phyloP scores from a whole-genome alignment of 2,329 filamentous ascomycete genomes.

The Monilinia laxa region DNA sequence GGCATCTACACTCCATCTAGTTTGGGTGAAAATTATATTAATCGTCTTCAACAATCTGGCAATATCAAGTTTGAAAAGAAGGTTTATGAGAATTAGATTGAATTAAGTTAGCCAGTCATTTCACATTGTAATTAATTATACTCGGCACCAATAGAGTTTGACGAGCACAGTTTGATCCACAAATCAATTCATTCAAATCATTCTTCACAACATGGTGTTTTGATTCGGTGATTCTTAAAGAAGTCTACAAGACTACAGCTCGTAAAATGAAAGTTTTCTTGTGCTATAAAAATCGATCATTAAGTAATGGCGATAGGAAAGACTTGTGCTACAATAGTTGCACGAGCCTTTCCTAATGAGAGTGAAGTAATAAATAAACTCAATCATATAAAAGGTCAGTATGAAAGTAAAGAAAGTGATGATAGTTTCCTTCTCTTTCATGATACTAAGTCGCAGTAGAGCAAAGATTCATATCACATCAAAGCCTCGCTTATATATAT shows the following conservation, averaged over 20 bases:
- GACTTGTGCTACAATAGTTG: neutral
- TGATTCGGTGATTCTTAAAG: neutral
- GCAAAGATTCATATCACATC: neutral
- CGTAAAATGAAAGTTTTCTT: neutral
- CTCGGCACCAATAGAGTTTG: neutral
- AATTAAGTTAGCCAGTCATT: neutral
- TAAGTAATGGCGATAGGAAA: neutral
- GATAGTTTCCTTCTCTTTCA: neutral
- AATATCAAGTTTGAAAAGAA: constrained; percentile 64
- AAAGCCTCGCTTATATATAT: neutral
- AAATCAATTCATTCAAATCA: neutral
- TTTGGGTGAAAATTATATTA: constrained; percentile 65
- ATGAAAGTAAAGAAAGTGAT: neutral
- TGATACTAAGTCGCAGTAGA: neutral
- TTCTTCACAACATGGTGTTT: neutral
- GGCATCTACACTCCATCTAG: constrained; percentile 72
- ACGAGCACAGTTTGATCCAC: neutral
- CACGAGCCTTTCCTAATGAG: neutral
- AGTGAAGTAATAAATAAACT: neutral
- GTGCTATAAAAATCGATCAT: neutral
- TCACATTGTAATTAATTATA: neutral
- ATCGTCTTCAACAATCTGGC: constrained; percentile 55
- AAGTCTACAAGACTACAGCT: neutral
- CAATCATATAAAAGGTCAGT: neutral
- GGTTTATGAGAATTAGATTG: constrained; percentile 41